A percentile compares a stretch with the other conserved stretches of the same genome.
phyloP scores from a whole-genome alignment of 805 yeast species.

The Zygosaccharomyces pseudorouxii region DNA sequence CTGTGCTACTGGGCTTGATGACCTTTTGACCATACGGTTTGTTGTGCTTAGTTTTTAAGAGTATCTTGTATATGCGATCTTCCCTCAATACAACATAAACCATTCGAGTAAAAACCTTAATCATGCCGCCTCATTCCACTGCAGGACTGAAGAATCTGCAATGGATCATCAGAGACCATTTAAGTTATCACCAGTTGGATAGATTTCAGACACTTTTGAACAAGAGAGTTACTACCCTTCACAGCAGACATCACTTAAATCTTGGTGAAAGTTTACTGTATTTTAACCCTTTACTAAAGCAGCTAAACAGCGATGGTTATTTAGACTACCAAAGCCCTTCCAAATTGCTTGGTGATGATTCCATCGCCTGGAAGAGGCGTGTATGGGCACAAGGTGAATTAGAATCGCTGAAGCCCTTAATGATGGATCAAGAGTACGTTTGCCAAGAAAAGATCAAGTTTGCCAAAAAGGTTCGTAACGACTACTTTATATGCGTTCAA shows the following conservation, averaged over 20 bases:
- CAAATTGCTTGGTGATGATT: constrained; percentile 13
- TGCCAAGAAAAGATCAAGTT: constrained; percentile 53
- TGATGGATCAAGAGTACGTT: constrained; percentile 36
- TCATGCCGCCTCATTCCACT: not conserved
- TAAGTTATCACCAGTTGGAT: constrained; percentile 7
- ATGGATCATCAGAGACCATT: constrained; percentile 6
- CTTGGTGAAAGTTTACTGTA: constrained; percentile 63
- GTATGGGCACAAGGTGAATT: constrained; percentile 79
- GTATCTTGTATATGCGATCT: not conserved
- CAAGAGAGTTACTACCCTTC: constrained; percentile 5
- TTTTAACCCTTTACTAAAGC: constrained; percentile 52
- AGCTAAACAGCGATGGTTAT: constrained; percentile 69
- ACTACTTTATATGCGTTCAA: constrained; percentile 51
- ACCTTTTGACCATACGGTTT: constrained; percentile 5
- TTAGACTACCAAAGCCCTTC: constrained; percentile 72
- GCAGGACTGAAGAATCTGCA: not conserved
- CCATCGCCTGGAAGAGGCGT: constrained; percentile 45
- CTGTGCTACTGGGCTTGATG: not conserved
- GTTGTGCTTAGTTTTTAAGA: not conserved
- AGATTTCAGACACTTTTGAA: constrained; percentile 6
- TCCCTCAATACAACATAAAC: not conserved
- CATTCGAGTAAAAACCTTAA: not conserved
- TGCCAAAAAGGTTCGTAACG: constrained; percentile 36
- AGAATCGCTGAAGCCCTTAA: constrained; percentile 36
- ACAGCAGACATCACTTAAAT: constrained; percentile 24